These are phyloP conservation scores for Sporodiniella umbellata DNA, from an alignment of 371 early-diverging fungal genomes.

Conservation along the genomic window DNA sequence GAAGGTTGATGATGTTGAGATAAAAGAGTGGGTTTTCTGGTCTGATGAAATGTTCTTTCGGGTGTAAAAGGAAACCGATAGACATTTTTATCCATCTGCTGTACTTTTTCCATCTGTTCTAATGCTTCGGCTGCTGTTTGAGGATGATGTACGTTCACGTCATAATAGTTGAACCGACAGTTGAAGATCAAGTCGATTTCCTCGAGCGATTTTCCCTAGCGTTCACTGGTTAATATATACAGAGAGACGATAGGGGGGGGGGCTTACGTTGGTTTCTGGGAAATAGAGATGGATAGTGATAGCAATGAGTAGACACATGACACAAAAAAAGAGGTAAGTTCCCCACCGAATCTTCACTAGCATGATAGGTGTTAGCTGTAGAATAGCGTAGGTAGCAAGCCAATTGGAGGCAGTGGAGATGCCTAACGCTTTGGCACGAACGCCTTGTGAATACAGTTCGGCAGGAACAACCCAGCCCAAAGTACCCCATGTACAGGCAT, in stretches of 20 bases:
- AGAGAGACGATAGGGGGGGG: too few relatives aligned
- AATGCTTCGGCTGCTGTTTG: slow-evolving; percentile 47
- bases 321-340: slow-evolving; percentile 65
- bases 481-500: slow-evolving; percentile 90
- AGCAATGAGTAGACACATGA: slow-evolving; percentile 56
- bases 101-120: slow-evolving; percentile 30
- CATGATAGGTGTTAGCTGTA: slow-evolving; percentile 63
- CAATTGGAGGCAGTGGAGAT: slow-evolving; percentile 90
- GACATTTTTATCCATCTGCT: slow-evolving; percentile 14
- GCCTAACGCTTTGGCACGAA: slow-evolving; percentile 82
- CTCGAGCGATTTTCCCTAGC: slow-evolving; percentile 51
- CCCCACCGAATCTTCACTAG: slow-evolving; percentile 57
- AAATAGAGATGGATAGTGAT: slow-evolving; percentile 63
- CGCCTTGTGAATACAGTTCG: slow-evolving; percentile 80
- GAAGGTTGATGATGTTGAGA: slow-evolving; percentile 7
- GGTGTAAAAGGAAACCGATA: slow-evolving; percentile 27
- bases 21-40: slow-evolving; percentile 8
- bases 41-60: slow-evolving; percentile 7
- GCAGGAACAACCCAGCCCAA: slow-evolving; percentile 92
- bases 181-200: slow-evolving; percentile 47
- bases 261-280: slow-evolving; percentile 80
- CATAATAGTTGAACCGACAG: slow-evolving; percentile 39
- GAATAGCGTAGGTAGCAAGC: slow-evolving; percentile 75
- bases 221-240: too few relatives aligned
- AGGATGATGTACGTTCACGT: slow-evolving; percentile 45